phyloP scores from a whole-genome alignment of 2,329 filamentous ascomycete genomes.

The Microthyrium microscopicum region DNA sequence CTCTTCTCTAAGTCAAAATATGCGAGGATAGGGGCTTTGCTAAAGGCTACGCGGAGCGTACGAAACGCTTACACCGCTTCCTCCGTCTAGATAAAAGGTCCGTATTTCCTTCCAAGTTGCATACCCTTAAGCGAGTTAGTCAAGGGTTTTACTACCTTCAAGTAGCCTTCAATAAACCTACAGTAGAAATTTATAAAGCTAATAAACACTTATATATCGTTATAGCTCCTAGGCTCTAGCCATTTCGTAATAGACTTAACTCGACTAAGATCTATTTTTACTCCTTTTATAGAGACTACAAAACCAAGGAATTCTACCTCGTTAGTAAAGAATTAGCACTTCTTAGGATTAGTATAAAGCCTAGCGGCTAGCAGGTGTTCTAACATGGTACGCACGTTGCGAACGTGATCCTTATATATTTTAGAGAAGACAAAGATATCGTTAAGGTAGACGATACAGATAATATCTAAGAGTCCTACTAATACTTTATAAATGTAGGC shows the following conservation, averaged over 20 bases:
- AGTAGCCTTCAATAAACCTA: slow-evolving; percentile 15
- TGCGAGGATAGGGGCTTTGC: slow-evolving; percentile 9
- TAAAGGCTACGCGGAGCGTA: slow-evolving; percentile 10
- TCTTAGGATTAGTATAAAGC: slow-evolving; percentile 10
- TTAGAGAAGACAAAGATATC: slow-evolving; percentile 13
- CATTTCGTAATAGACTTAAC: slow-evolving; percentile 12
- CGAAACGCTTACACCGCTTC: slow-evolving; percentile 7
- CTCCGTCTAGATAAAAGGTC: background rate
- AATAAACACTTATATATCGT: slow-evolving; percentile 15
- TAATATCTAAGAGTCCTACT: slow-evolving; percentile 11
- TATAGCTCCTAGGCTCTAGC: slow-evolving; percentile 10
- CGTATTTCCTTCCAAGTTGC: no score
- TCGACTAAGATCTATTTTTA: slow-evolving; percentile 12
- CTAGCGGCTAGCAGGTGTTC: slow-evolving; percentile 5
- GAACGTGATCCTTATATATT: slow-evolving; percentile 2
- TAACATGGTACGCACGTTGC: slow-evolving; percentile 6
- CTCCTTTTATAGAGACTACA: slow-evolving; percentile 12
- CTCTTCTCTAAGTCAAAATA: slow-evolving; percentile 10
- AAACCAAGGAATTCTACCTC: slow-evolving; percentile 15
- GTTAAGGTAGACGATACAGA: slow-evolving; percentile 12
- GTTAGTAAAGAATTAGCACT: slow-evolving; percentile 15
- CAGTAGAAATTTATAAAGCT: slow-evolving; percentile 20
- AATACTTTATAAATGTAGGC: slow-evolving; percentile 14
- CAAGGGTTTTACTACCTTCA: slow-evolving; percentile 10
- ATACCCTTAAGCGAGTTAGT: slow-evolving; percentile 10